These are phyloP conservation scores for Gleditsia sinensis DNA, from an alignment of 306 rosid species.

Conservation along the genomic window DNA sequence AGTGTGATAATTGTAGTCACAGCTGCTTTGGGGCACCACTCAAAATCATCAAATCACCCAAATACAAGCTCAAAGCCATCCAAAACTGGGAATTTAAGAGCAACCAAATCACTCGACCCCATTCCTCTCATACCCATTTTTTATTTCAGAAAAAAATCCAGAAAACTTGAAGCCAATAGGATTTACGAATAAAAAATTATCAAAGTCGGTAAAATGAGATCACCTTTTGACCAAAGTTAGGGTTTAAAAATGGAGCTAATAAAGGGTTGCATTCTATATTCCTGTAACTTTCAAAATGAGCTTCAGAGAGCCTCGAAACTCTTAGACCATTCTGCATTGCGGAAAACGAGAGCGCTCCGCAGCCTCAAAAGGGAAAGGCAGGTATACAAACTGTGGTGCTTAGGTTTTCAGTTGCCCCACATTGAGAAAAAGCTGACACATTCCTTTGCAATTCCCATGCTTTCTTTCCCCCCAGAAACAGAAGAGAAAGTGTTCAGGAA, in stretches of 20 bases:
- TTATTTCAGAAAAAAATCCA: slow-evolving; percentile 32
- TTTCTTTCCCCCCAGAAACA: slow-evolving; percentile 38
- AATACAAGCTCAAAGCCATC: slow-evolving; percentile 18
- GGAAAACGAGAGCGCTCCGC: slow-evolving; percentile 44
- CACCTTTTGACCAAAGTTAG: slow-evolving; percentile 54
- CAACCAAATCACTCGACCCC: slow-evolving; percentile 37
- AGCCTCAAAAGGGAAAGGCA: slow-evolving; percentile 23
- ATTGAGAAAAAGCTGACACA: slow-evolving; percentile 51
- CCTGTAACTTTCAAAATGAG: slow-evolving; percentile 37
- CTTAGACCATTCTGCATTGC: slow-evolving; percentile 55
- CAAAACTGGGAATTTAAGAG: slow-evolving; percentile 37
- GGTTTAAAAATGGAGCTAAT: slow-evolving; percentile 44
- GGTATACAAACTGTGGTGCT: slow-evolving; percentile 36
- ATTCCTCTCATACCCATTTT: slow-evolving; percentile 36
- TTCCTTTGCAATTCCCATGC: slow-evolving; percentile 40
- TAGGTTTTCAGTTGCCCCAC: slow-evolving; percentile 30
- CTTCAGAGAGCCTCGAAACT: slow-evolving; percentile 48
- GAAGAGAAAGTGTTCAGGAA: slow-evolving; percentile 33
- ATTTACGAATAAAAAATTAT: slow-evolving; percentile 13
- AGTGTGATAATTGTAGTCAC: slow-evolving; percentile 27
- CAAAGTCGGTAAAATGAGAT: slow-evolving; percentile 37
- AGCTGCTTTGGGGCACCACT: slow-evolving; percentile 14
- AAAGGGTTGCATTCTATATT: slow-evolving; percentile 11
- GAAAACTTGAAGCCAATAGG: slow-evolving; percentile 36
- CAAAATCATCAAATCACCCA: slow-evolving; percentile 33